These are phyloP conservation scores for Penicillium sp. DNA, from an alignment of 2,329 filamentous ascomycete genomes.

Conservation along the genomic window DNA sequence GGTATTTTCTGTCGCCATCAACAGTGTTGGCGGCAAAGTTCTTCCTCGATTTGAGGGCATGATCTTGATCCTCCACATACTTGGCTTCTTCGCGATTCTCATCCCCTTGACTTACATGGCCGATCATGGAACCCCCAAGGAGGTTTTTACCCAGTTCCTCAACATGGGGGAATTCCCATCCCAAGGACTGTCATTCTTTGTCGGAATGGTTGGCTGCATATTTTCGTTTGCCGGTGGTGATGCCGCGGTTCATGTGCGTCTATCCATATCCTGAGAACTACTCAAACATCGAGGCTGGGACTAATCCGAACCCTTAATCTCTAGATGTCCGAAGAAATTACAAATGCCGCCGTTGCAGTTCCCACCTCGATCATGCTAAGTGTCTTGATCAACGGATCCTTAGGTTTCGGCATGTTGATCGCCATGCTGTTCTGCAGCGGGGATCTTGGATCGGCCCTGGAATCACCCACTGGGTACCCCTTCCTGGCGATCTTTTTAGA, in stretches of 20 bases:
- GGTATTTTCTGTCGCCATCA: slow-evolving; percentile 42
- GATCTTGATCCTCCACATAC: slow-evolving; percentile 52
- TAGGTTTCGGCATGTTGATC: slow-evolving; percentile 41
- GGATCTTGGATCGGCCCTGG: slow-evolving; percentile 29
- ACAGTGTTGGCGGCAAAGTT: slow-evolving; percentile 44
- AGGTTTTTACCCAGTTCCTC: slow-evolving; percentile 51
- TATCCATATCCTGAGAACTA: neutral
- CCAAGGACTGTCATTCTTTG: slow-evolving; percentile 42
- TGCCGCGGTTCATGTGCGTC: slow-evolving; percentile 41
- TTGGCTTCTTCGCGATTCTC: slow-evolving; percentile 55
- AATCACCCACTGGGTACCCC: slow-evolving; percentile 33
- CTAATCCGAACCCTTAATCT: neutral
- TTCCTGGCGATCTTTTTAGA: slow-evolving; percentile 38
- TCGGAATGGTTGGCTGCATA: slow-evolving; percentile 37
- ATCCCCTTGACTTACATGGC: slow-evolving; percentile 48
- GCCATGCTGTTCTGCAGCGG: slow-evolving; percentile 43
- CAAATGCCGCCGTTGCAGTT: slow-evolving; percentile 37
- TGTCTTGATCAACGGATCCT: slow-evolving; percentile 37
- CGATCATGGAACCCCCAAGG: slow-evolving; percentile 41
- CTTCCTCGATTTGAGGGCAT: slow-evolving; percentile 52
- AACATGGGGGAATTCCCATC: slow-evolving; percentile 49
- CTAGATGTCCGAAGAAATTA: slow-evolving; percentile 43
- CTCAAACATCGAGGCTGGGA: neutral
- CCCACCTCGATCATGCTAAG: slow-evolving; percentile 40
- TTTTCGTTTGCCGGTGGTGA: slow-evolving; percentile 42